Base-by-base conservation (phyloP, 768 basidiomycete genomes). In the Cystofilobasidium bisporidii region DNA sequence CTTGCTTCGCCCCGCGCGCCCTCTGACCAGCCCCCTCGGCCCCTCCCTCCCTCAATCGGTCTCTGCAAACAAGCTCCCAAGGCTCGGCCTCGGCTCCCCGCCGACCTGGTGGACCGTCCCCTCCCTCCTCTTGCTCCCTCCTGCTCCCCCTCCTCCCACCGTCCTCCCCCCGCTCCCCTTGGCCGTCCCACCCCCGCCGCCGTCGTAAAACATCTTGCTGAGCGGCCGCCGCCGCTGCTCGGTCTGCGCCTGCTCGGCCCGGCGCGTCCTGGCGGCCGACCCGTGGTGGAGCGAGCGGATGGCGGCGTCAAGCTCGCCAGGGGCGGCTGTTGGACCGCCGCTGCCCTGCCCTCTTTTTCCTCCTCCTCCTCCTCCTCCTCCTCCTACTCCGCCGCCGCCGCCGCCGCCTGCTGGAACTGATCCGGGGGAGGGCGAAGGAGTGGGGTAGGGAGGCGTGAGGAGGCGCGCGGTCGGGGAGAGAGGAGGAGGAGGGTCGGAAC, bases 171-270 rank as follows among this genome's bases (percentile, higher is more conserved):
- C n/a, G n/a, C n/a, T n/a, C 50, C 28, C 24, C 30, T 56, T 56
- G 6, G 20, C 26, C 28, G 53, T 56, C 5, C 53, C 53, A 33
- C 43, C 40, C 1, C 72, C 76, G 22, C 73, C 73, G 33, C 88
- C 88, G 71, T 90, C 88, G 61, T 87, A 72, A 73, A 90, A 89
- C 33, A 91, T 88, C 81, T 86, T 88, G 79, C 87, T 88, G 63
- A 87, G 75, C 3, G 85, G 86, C 57, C 85, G 79, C n/a, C n/a
- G n/a, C 70, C 74, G 72, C 24, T 61, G 17, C 65, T 70, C 24
- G 61, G 58, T n/a, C 64, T 60, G 32, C 60, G 59, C 56, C 83
- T 56, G 30, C 17, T 41, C 38, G n/a, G 80, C 32, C 76, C 78
- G 69, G 33, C 71, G 40, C 64, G 48, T n/a, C n/a, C 68, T 28